Percentiles rank a stretch among this genome's conserved stretches.
Evolutionary conservation across 2,329 filamentous ascomycete genomes (phyloP).

Genomic region (Fusarium tupiense): DNA sequence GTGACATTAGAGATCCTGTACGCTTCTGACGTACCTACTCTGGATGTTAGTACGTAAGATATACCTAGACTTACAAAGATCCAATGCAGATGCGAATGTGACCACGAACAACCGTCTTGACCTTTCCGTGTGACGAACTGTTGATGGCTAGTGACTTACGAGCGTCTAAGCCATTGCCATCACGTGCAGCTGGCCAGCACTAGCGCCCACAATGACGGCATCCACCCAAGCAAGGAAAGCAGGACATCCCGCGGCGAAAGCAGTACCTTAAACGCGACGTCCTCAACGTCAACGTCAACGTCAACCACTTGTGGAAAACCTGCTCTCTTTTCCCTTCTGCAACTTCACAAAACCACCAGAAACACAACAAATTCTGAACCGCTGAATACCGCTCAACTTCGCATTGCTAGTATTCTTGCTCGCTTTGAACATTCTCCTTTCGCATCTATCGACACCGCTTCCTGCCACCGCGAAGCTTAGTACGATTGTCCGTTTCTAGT

Average conservation of each 20-base stretch:
- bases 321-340: slow-evolving; percentile 1
- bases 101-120: background rate
- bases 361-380: background rate
- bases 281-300: slow-evolving; percentile 38
- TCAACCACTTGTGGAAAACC: slow-evolving; percentile 32
- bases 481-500: background rate
- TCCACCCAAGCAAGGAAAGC: slow-evolving; percentile 40
- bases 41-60: background rate
- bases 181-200: slow-evolving; percentile 35
- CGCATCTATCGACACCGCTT: slow-evolving; percentile 13
- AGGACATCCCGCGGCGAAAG: slow-evolving; percentile 32
- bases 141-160: slow-evolving; percentile 12
- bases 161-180: slow-evolving; percentile 19
- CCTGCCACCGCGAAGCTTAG: background rate
- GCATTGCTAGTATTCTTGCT: background rate
- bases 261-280: slow-evolving; percentile 17
- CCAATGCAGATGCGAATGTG: slow-evolving; percentile 12
- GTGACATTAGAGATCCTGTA: background rate
- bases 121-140: slow-evolving; percentile 13
- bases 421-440: background rate
- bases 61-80: background rate
- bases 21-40: background rate
- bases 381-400: background rate
- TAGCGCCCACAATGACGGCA: slow-evolving; percentile 45
- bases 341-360: slow-evolving; percentile 1